These are phyloP conservation scores for Talaromyces sp. DNA, from an alignment of 2,329 filamentous ascomycete species.

Conservation along the genomic window DNA sequence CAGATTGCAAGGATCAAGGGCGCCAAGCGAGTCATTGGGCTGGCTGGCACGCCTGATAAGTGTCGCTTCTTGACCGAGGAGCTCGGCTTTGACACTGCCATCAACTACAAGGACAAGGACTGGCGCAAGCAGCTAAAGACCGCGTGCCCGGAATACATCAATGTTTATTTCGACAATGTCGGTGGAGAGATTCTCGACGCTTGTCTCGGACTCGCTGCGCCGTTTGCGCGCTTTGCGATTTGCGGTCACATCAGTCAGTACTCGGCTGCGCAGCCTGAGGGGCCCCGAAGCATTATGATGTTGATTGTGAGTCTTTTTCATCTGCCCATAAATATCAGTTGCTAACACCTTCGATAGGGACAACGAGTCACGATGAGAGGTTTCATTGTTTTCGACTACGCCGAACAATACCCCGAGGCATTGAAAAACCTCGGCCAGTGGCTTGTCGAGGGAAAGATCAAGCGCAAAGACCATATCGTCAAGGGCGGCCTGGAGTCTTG, in stretches of 20 bases:
- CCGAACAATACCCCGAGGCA: constrained; percentile 53
- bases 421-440: constrained; percentile 59
- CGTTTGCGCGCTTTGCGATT: constrained; percentile 61
- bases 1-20: constrained; percentile 75
- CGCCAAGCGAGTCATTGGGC: constrained; percentile 55
- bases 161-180: constrained; percentile 72
- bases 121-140: constrained; percentile 57
- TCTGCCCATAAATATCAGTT: background rate
- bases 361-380: constrained; percentile 55
- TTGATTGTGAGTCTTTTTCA: constrained; percentile 28
- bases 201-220: constrained; percentile 59
- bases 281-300: constrained; percentile 47
- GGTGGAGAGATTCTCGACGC: constrained; percentile 66
- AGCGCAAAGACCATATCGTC: constrained; percentile 66
- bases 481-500: constrained; percentile 62
- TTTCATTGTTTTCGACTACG: constrained; percentile 69
- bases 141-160: constrained; percentile 56
- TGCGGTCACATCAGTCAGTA: constrained; percentile 68
- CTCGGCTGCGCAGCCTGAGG: constrained; percentile 53
- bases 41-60: constrained; percentile 64
- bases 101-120: constrained; percentile 64
- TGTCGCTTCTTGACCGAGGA: constrained; percentile 60
- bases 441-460: constrained; percentile 67
- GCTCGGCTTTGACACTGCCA: constrained; percentile 61
- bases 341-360: constrained; percentile 18